These are phyloP conservation scores for Globisporangium spiculum DNA, from an alignment of 352 stramenopile species.

Conservation along the genomic window DNA sequence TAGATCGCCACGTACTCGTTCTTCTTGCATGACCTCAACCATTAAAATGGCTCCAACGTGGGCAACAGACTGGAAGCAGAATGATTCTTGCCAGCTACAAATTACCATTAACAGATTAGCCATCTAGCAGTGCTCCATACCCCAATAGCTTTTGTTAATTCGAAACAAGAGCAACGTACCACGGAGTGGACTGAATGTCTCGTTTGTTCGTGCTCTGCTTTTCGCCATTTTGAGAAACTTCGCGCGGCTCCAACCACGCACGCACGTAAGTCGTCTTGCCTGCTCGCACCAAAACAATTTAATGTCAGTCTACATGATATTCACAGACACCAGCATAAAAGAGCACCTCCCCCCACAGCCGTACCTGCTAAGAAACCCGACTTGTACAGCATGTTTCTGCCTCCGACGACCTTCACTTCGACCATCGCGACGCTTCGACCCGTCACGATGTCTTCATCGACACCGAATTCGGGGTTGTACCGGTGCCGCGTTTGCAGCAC, in stretches of 20 bases:
- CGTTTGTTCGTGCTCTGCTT: constrained; percentile 38
- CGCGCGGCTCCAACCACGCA: constrained; percentile 34
- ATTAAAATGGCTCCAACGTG: constrained; percentile 38
- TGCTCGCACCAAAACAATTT: not conserved
- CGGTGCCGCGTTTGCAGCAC: constrained; percentile 40
- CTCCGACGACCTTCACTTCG: constrained; percentile 39
- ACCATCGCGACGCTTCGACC: constrained; percentile 43
- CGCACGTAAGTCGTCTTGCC: constrained; percentile 53
- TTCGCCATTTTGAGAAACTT: constrained; percentile 20
- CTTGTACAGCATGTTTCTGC: constrained; percentile 45
- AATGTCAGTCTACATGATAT: not conserved
- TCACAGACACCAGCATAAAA: not conserved
- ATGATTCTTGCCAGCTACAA: constrained; percentile 37
- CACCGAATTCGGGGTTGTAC: constrained; percentile 42
- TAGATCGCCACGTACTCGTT: constrained; percentile 22
- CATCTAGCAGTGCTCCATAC: not conserved
- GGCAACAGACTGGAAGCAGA: constrained; percentile 45
- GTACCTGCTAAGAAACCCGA: constrained; percentile 40
- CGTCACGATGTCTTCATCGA: constrained; percentile 49
- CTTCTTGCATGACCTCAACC: constrained; percentile 63
- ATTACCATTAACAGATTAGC: not conserved
- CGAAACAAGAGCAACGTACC: constrained; percentile 13
- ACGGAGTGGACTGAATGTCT: constrained; percentile 24
- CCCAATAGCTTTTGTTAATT: not conserved
- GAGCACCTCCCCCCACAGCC: not conserved